Evolutionary conservation across 441 rosid species (phyloP), one percentile per base, ranked within the genome.

Genomic region (Lepidium campestre): DNA sequence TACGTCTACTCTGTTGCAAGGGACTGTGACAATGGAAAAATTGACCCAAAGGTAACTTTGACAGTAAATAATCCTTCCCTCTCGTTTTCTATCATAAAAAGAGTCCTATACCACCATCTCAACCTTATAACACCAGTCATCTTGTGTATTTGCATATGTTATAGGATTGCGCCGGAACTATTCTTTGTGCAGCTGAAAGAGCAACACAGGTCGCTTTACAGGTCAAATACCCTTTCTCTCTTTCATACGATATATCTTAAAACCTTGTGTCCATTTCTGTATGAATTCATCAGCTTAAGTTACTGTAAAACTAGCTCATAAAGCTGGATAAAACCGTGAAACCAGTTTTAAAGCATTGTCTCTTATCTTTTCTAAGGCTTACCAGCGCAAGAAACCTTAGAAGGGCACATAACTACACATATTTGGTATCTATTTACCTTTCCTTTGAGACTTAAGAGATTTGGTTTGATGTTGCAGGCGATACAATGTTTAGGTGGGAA

Each of bases 401-500:
- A 50, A 15, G 17, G 5, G 29, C 68, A 17, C 35, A 32, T 12
- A 18, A 57, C 20, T 57, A 40, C 36, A 14, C 36, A 57, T 15
- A 13, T 44, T 39, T 34, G 18, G 32, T 23, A 46, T 45, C 17
- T 23, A 37, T 17, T 37, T 48, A 40, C 31, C 19, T 52, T 50
- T 60, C 61, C 23, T 50, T 57, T 2, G 13, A 25, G 36, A 46
- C 53, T 62, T 62, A 12, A 65, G 25, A 65, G 48, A 56, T 39
- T 22, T 59, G 62, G 57, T 57, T 39, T 62, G 63, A 46, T 49
- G 78, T 74, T 80, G 77, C 88, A 89, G 99, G 99, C 99, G 2
- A 86, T 93, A 79, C 97, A 93, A 73, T 91, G 99, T 77, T 72
- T 93, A 78, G 97, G 97, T 2, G 99, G 99, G 20, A 91, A 93